phyloP scores from a whole-genome alignment of 306 rosid genomes.

The Lathyrus sativus region DNA sequence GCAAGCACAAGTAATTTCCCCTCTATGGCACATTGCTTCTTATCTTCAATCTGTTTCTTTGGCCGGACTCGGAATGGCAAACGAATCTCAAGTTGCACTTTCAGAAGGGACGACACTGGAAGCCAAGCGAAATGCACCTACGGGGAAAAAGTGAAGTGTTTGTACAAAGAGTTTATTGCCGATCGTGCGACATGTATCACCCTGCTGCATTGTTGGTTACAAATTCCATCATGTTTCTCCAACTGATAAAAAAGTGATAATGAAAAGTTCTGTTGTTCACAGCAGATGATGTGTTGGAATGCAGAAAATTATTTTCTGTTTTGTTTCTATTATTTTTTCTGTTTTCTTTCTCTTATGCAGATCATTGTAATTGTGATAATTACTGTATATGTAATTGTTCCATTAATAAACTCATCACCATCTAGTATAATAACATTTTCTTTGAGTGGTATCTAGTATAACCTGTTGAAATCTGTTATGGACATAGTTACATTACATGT shows the following conservation, averaged over 20 bases:
- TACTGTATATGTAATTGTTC: background rate
- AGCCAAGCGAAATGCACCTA: conserved; percentile 51
- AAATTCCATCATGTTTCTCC: conserved; percentile 17
- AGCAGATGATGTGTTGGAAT: too few species aligned
- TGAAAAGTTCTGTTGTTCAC: background rate
- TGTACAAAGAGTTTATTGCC: conserved; percentile 40
- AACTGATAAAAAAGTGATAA: conserved; percentile 13
- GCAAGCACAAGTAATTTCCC: conserved; percentile 73
- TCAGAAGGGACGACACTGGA: conserved; percentile 66
- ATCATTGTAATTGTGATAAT: background rate
- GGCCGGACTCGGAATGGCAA: conserved; percentile 62
- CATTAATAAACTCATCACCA: background rate
- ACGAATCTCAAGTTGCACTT: conserved; percentile 62
- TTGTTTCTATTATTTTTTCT: too few species aligned
- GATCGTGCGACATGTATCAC: conserved; percentile 23
- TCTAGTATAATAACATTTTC: background rate
- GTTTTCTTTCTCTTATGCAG: too few species aligned
- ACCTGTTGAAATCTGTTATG: background rate
- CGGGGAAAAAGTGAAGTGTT: conserved; percentile 49
- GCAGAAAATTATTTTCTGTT: too few species aligned
- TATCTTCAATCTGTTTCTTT: conserved; percentile 79
- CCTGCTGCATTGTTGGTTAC: conserved; percentile 3
- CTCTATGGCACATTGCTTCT: conserved; percentile 75
- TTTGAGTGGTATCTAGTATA: background rate
- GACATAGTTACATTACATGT: background rate